Base-by-base conservation (phyloP, 179 eudicot genomes). In the Drosera spatulata region DNA sequence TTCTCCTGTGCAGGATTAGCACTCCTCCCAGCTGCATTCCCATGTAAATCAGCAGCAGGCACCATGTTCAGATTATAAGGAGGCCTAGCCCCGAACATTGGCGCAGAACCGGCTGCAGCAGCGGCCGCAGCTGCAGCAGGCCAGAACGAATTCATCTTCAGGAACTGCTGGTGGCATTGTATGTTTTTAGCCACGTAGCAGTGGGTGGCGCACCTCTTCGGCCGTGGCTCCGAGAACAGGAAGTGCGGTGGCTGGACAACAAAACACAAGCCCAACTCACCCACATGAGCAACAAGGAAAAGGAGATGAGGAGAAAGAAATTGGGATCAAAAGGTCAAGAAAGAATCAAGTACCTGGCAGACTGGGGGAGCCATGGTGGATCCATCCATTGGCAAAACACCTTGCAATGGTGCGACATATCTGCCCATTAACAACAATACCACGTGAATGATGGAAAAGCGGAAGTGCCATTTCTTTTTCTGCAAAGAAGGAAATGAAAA, bases 401-500 rank as follows among this genome's bases (percentile, higher is more conserved):
- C 97, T 85, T 87, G 99, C 66, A 94, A 61, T 49, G 99, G 97
- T 59, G 97, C 87, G 85, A 94, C 80, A 64, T 90, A 94, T 69
- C 97, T 94, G 89, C 56, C 62, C 59, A 61, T 71, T 42, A 55
- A 74, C 43, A 62, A 60, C 47, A 53, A 44, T 42, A 56, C 63
- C 53, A 61, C 37, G 43, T 50, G 6, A 10, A 61, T 59, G 48
- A 54, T 6, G 59, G 51, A 15, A 42, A 50, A 38, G 10, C 12
- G 58, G 48, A 12, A 41, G 33, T n/a, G 11, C 38, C 39, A 55
- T 54, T 13, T 41, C 9, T 1, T 51, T 33, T 3, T 4, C 7
- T 13, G 5, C 50, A 42, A 10, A 42, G 14, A 42, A 9, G 44
- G 12, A 10, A 3, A 40, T 5, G n/a, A 2, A 56, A 56, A 56